These are phyloP conservation scores for Blepharisma stoltei DNA, from an alignment of 73 alveolate species.

Conservation along the genomic window DNA sequence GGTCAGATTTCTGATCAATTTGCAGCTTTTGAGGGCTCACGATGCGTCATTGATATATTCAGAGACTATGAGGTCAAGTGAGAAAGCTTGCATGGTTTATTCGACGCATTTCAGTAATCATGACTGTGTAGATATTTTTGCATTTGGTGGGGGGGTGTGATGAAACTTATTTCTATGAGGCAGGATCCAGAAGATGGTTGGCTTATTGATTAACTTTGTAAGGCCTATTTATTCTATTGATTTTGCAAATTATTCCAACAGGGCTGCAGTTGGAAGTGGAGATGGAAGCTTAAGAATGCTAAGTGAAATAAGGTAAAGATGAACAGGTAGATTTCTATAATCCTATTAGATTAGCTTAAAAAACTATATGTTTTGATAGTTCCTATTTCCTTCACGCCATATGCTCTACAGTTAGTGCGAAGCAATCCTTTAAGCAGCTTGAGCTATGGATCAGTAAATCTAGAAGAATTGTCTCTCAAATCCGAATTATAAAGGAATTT, in stretches of 20 bases:
- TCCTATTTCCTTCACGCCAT: too few relatives aligned
- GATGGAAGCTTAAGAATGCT: constrained; percentile 47
- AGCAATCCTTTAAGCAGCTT: too few relatives aligned
- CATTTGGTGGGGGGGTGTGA: constrained; percentile 20
- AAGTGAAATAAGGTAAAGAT: too few relatives aligned
- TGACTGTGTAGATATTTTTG: constrained; percentile 12
- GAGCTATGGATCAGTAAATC: too few relatives aligned
- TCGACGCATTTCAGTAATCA: constrained; percentile 7
- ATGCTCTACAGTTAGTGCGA: too few relatives aligned
- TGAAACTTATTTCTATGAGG: neutral
- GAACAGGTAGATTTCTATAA: too few relatives aligned
- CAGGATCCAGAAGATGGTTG: neutral
- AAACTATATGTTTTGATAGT: too few relatives aligned
- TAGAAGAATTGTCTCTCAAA: too few relatives aligned
- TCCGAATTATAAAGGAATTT: too few relatives aligned
- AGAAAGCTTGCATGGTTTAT: constrained; percentile 13
- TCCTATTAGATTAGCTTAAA: too few relatives aligned
- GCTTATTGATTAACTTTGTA: neutral
- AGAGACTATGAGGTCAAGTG: neutral
- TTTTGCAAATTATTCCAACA: constrained; percentile 65
- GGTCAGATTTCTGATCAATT: constrained; percentile 61
- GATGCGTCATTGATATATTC: neutral
- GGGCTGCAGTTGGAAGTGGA: constrained; percentile 84
- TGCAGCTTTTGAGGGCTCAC: constrained; percentile 60
- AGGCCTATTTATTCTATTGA: constrained; percentile 58